Base-by-base conservation (phyloP, 257 asterid genomes). In the Anisodus tanguticus region DNA sequence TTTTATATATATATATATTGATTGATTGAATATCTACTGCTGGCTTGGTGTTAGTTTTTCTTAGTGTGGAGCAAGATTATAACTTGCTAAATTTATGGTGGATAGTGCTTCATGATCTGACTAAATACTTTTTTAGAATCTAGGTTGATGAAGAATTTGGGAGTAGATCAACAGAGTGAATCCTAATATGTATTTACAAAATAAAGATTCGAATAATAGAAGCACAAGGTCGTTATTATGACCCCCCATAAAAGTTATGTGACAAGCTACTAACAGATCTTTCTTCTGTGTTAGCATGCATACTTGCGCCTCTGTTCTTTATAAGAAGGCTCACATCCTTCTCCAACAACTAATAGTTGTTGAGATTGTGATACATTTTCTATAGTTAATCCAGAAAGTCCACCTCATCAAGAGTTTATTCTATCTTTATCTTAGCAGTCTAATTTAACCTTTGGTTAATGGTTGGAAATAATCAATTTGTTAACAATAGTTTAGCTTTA, bases 21-120 rank as follows among this genome's bases (percentile, higher is more conserved):
- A 19, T 26, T 26, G 68, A 71, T 3, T 85, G 79, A 35, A 63
- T 77, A 10, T 59, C 83, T 80, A 66, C 35, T 80, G 58, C 43
- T 79, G 53, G 31, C 64, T 60, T 60, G 68, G 35, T 62, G 37
- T 62, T 62, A 62, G 64, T 17, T 58, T 13, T 62, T 62, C 68
- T 62, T 62, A n/a, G 37, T 62, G 68, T n/a, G 31, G 8, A 62
- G 37, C 68, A 19, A 62, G 3, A n/a, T 19, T 8, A 6, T 62
- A 62, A 8, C 68, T n/a, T 19, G 37, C 12, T 60, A 60, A 19
- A 19, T 3, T 60, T 60, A 17, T 60, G 67, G 15, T 60, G 37
- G 67, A 60, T 60, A 60, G 19, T 60, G 67, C 67, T 60, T 60
- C 67, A 62, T 62, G 68, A 62, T 62, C 26, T 62, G 11, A 19